These are phyloP conservation scores for Sanghuangporus sanghuang DNA, from an alignment of 1,284 basidiomycete genomes.

Conservation along the genomic window DNA sequence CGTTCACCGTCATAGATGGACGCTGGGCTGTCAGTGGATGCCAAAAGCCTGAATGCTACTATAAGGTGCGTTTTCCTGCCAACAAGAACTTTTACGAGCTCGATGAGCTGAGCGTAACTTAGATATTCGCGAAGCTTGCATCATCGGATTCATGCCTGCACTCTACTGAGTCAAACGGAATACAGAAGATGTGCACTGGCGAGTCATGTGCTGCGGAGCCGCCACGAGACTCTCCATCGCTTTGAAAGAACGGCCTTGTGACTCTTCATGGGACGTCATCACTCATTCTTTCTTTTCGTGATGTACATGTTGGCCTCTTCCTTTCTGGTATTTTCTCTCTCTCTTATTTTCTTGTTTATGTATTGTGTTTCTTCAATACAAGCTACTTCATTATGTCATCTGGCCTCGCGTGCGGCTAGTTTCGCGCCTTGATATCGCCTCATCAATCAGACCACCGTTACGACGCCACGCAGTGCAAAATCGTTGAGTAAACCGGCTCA, in stretches of 20 bases:
- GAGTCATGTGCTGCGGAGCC: not conserved
- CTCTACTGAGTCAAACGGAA: not conserved
- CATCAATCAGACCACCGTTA: too few species aligned
- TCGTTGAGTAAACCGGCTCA: too few species aligned
- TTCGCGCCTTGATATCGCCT: not conserved
- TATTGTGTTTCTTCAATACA: not conserved
- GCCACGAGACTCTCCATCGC: not conserved
- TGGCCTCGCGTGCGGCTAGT: not conserved
- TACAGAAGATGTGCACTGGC: not conserved
- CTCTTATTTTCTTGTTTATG: not conserved
- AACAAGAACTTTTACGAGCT: not conserved
- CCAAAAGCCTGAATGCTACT: slow-evolving; percentile 65
- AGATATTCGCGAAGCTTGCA: slow-evolving; percentile 15
- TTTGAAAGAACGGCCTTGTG: not conserved
- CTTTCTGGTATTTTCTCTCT: not conserved
- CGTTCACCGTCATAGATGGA: slow-evolving; percentile 74
- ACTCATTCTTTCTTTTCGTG: not conserved
- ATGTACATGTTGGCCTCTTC: not conserved
- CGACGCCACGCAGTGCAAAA: too few species aligned
- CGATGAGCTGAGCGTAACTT: not conserved
- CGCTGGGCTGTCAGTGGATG: slow-evolving; percentile 76
- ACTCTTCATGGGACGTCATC: not conserved
- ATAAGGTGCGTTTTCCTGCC: slow-evolving; percentile 45
- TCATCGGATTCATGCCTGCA: not conserved
- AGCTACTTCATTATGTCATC: not conserved